Evolutionary conservation across 768 basidiomycete species (phyloP).

Genomic region (Boletus rubroflammeus): DNA sequence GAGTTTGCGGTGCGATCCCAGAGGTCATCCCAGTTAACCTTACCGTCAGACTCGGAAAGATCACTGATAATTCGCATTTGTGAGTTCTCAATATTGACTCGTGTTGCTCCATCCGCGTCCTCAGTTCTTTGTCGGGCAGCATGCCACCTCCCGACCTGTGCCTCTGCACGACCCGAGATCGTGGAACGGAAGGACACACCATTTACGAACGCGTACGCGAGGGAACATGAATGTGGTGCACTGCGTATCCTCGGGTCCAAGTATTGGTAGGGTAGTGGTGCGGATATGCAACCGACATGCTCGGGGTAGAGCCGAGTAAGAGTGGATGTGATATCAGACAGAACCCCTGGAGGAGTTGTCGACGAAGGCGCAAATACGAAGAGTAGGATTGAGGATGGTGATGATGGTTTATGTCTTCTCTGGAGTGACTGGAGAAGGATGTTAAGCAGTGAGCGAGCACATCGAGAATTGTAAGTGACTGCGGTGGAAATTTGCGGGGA

Average conservation of each 20-base stretch:
- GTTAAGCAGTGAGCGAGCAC: conserved; percentile 18
- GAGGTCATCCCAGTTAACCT: conserved; percentile 48
- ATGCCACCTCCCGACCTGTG: conserved; percentile 74
- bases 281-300: conserved; percentile 62
- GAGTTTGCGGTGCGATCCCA: conserved; percentile 38
- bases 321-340: conserved; percentile 38
- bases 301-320: conserved; percentile 39
- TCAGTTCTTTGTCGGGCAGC: conserved; percentile 38
- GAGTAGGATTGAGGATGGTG: conserved; percentile 11
- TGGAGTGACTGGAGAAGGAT: conserved; percentile 7
- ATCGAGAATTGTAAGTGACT: conserved; percentile 15
- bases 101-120: not conserved
- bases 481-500: conserved; percentile 13
- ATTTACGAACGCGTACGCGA: conserved; percentile 47
- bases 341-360: conserved; percentile 16
- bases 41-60: conserved; percentile 1
- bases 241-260: conserved; percentile 3
- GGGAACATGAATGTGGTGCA: conserved; percentile 47
- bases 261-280: conserved; percentile 37
- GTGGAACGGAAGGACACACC: conserved; percentile 58
- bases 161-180: conserved; percentile 52
- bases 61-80: conserved; percentile 3
- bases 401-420: not conserved
- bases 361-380: conserved; percentile 28
- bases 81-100: not conserved